Percentiles rank a stretch among this genome's conserved stretches.
Evolutionary conservation across 2,329 filamentous ascomycete species (phyloP).

Genomic region (Dothistroma pini): DNA sequence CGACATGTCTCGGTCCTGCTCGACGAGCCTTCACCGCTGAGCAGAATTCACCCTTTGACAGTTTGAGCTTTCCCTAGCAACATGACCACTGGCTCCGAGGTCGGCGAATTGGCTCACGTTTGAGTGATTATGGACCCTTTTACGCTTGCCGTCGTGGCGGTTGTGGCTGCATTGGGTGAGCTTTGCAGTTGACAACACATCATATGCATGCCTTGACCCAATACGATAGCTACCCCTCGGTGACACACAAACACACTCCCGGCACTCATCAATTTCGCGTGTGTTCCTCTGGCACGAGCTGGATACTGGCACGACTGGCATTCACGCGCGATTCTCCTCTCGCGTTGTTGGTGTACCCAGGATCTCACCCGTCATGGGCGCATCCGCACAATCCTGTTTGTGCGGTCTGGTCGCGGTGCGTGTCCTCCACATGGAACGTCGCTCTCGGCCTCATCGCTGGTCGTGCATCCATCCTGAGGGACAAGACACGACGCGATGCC

Average conservation of each 20-base stretch:
- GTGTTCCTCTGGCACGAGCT: constrained; percentile 22
- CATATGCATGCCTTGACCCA: constrained; percentile 16
- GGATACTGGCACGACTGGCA: constrained; percentile 6
- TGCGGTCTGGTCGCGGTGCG: constrained; percentile 12
- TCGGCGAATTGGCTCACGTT: not conserved
- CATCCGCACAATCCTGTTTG: constrained; percentile 17
- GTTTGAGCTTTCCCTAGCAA: not conserved
- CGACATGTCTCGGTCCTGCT: constrained; percentile 12
- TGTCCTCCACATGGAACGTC: constrained; percentile 7
- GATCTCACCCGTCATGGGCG: constrained; percentile 8
- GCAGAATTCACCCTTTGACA: constrained; percentile 8
- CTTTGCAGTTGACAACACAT: constrained; percentile 30
- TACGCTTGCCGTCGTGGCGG: constrained; percentile 6
- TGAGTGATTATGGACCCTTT: constrained; percentile 11
- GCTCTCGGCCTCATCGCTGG: constrained; percentile 7
- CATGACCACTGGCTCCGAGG: not conserved
- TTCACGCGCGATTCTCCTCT: constrained; percentile 2
- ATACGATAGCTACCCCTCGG: constrained; percentile 19
- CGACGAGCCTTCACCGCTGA: not conserved
- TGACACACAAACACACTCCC: constrained; percentile 20
- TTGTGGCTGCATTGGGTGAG: constrained; percentile 24
- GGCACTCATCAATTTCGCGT: constrained; percentile 12
- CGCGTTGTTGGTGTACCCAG: constrained; percentile 4
- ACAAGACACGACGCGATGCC: constrained; percentile 14
- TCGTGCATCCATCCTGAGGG: constrained; percentile 11